phyloP scores from a whole-genome alignment of 345 rosid species.

The Gossypium anomalum region DNA sequence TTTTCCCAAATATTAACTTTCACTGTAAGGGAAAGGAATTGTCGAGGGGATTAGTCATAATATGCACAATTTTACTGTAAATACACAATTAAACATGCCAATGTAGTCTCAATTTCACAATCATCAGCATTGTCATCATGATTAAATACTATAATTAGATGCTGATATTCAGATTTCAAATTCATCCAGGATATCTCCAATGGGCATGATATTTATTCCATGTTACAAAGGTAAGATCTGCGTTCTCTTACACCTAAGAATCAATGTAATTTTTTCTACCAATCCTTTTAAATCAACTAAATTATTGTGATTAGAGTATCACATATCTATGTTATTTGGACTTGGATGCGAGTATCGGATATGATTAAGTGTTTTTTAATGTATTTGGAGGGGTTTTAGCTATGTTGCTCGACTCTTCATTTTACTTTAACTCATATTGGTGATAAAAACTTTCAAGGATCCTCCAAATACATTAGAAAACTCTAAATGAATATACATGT shows the following conservation, averaged over 20 bases:
- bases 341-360: not conserved
- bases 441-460: too few relatives aligned
- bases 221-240: constrained; percentile 76
- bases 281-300: not conserved
- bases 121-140: not conserved
- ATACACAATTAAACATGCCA: not conserved
- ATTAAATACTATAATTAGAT: not conserved
- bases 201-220: constrained; percentile 98
- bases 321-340: not conserved
- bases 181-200: constrained; percentile 72
- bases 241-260: not conserved
- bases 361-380: not conserved
- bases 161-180: constrained; percentile 9
- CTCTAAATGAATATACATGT: too few relatives aligned
- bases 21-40: not conserved
- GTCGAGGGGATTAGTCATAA: not conserved
- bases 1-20: not conserved
- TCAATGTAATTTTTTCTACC: not conserved
- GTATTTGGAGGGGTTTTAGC: not conserved
- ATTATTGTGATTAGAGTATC: not conserved
- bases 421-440: not conserved
- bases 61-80: not conserved
- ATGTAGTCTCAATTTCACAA: not conserved
- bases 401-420: too few relatives aligned
- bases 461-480: too few relatives aligned